A percentile compares a stretch with the other conserved stretches of the same genome.
Evolutionary conservation across 768 basidiomycete genomes (phyloP).

Genomic region (Hydnomerulius pinastri): DNA sequence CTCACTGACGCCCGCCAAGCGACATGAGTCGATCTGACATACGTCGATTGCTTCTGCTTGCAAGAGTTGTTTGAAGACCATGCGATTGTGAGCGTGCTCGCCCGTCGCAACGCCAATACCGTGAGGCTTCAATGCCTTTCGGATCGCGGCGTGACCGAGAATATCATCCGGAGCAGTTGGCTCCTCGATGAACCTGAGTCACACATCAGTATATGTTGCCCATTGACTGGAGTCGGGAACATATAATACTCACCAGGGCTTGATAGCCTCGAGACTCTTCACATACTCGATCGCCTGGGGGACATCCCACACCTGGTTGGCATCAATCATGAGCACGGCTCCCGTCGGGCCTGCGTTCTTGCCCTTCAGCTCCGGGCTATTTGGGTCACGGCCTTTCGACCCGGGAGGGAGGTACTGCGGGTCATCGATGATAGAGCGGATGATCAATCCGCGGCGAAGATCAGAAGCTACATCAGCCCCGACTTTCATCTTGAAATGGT

Average conservation of each 20-base stretch:
- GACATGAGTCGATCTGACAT: constrained; percentile 92
- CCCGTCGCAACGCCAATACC: constrained; percentile 95
- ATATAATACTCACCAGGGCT: constrained; percentile 80
- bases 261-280: constrained; percentile 71
- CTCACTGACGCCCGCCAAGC: constrained; percentile 92
- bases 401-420: constrained; percentile 75
- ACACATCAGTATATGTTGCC: neutral
- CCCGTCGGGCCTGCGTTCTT: constrained; percentile 97
- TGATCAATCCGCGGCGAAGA: constrained; percentile 82
- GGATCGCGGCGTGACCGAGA: constrained; percentile 83
- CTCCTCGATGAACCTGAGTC: constrained; percentile 91
- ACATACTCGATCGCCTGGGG: constrained; percentile 92
- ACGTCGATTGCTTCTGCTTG: constrained; percentile 95
- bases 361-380: constrained; percentile 62
- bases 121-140: constrained; percentile 77
- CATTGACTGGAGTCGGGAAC: neutral
- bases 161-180: constrained; percentile 96
- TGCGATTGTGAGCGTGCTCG: constrained; percentile 95
- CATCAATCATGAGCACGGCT: constrained; percentile 94
- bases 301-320: constrained; percentile 97
- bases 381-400: constrained; percentile 57
- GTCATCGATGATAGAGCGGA: constrained; percentile 94
- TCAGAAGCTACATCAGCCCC: constrained; percentile 83
- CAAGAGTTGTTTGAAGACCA: constrained; percentile 95
- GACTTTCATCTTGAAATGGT: constrained; percentile 99